Evolutionary conservation across 106 monocot species (phyloP), one percentile per base, ranked within the genome.

Genomic region (Platanthera zijinensis): DNA sequence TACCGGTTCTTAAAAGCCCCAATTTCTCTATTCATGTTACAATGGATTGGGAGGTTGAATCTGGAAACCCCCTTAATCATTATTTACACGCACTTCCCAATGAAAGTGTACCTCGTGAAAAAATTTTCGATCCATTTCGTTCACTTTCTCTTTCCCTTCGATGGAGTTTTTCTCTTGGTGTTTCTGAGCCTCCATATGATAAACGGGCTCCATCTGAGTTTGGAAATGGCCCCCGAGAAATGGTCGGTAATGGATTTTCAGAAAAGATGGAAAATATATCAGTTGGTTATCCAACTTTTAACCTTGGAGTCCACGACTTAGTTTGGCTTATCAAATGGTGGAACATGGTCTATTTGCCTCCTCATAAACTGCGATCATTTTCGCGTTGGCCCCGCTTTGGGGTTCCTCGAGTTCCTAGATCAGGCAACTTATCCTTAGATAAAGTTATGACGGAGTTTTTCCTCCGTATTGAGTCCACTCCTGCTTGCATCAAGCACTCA

Each of bases 281-380:
- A 11, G 49, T 32, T 74, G 79, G 84, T 39, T 87, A 52, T 50
- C 95, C 95, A 50, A 89, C 87, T 11, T 80, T 95, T 84, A 85
- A 82, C 21, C 47, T 95, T 56, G 95, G 95, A 52, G 85, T 87
- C 11, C 91, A 95, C 83, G 95, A 95, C 74, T 81, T 95, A 8
- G 84, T 84, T n/a, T 95, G 95, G 95, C 54, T 95, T 76, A 86
- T 91, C 71, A 95, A 91, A 84, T 95, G 88, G 87, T 95, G 91
- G 95, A 87, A 79, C 71, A 39, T 95, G 81, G 71, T 85, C 75
- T 95, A 91, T 71, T 81, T 53, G 62, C 95, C 95, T 59, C 95
- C 95, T 71, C 85, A 91, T 74, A 95, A 95, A 73, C 56, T 95
- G 13, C 87, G 95, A 59, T 86, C 91, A 47, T 95, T 95, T 76